phyloP scores from a whole-genome alignment of 2,329 filamentous ascomycete species.

The Cryphonectria naterciae region DNA sequence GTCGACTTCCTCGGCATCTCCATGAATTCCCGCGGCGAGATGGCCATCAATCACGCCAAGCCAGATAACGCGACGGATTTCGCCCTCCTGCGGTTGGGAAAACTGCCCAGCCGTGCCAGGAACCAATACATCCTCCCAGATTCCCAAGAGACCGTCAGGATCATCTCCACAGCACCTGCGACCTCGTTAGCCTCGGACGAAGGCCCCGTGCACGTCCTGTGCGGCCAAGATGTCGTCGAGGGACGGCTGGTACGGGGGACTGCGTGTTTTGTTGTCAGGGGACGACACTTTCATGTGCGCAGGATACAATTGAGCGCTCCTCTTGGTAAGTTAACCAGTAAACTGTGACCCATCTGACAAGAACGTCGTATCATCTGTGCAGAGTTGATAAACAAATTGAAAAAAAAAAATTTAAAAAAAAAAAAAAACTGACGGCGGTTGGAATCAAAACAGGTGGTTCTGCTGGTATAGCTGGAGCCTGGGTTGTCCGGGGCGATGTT shows the following conservation, averaged over 20 bases:
- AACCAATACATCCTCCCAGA: conserved; percentile 20
- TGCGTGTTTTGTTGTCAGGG: conserved; percentile 20
- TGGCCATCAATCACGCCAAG: conserved; percentile 18
- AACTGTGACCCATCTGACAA: too few species aligned
- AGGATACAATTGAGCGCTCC: conserved; percentile 18
- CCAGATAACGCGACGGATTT: conserved; percentile 24
- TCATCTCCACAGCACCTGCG: conserved; percentile 19
- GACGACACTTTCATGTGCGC: conserved; percentile 21
- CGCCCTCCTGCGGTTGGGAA: conserved; percentile 19
- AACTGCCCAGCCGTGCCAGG: conserved; percentile 4
- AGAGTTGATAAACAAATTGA: too few species aligned
- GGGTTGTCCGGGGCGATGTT: conserved; percentile 24
- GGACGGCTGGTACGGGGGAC: conserved; percentile 24
- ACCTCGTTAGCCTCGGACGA: conserved; percentile 18
- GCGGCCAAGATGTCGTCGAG: conserved; percentile 11
- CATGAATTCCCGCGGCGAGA: conserved; percentile 25
- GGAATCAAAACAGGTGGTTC: background rate
- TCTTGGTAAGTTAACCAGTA: conserved; percentile 5
- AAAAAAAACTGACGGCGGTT: background rate
- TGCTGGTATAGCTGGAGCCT: conserved; percentile 18
- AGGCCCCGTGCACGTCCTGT: conserved; percentile 16
- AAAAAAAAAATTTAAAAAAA: too few species aligned
- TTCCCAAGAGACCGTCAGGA: conserved; percentile 4
- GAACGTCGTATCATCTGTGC: too few species aligned
- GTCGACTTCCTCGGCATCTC: conserved; percentile 23